phyloP scores from a whole-genome alignment of 2,329 filamentous ascomycete genomes.

The Sclerotinia minor region DNA sequence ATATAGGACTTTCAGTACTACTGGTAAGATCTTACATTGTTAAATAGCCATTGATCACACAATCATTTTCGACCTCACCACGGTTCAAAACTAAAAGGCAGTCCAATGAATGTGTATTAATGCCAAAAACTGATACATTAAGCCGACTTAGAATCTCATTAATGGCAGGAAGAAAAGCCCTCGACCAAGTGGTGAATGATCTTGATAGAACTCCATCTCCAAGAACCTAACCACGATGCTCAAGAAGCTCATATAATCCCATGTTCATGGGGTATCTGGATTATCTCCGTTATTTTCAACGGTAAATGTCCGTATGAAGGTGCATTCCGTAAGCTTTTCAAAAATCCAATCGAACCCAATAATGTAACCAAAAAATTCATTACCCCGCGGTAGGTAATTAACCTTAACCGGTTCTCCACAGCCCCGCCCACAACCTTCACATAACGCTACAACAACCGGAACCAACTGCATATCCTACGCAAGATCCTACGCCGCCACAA shows the following conservation, averaged over 20 bases:
- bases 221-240: not conserved
- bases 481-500: no score
- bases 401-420: not conserved
- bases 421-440: not conserved
- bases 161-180: not conserved
- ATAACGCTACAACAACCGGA: slow-evolving; percentile 23
- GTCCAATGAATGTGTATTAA: no score
- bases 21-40: not conserved
- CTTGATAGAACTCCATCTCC: not conserved
- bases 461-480: slow-evolving; percentile 9
- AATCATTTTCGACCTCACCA: not conserved
- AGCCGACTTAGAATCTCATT: not conserved
- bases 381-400: no score
- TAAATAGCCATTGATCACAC: not conserved
- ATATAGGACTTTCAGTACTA: not conserved
- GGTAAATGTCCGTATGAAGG: not conserved
- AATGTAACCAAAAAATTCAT: not conserved
- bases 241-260: not conserved
- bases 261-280: not conserved
- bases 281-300: not conserved
- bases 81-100: not conserved
- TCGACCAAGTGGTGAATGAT: not conserved
- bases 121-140: not conserved
- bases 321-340: not conserved
- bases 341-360: not conserved